Percentiles rank a stretch among this genome's conserved stretches.
Evolutionary conservation across 768 basidiomycete genomes (phyloP).

Genomic region (Termitomyces sp.): DNA sequence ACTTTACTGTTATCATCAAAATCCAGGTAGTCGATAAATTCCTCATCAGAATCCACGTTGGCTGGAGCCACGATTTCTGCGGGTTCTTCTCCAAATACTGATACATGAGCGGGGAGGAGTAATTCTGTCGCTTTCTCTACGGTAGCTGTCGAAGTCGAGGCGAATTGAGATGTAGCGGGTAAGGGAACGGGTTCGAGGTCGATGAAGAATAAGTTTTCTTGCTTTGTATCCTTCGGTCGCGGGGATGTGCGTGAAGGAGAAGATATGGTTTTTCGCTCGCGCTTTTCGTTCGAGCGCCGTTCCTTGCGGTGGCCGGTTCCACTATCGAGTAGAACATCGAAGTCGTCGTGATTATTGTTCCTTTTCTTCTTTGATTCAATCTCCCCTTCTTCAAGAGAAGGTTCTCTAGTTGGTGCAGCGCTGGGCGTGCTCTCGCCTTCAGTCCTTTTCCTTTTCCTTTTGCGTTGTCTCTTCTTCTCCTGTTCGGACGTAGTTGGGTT

Average conservation of each 20-base stretch:
- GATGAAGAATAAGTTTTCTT: constrained; percentile 41
- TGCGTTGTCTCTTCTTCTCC: constrained; percentile 17
- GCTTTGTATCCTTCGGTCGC: constrained; percentile 8
- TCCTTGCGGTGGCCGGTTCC: constrained; percentile 3
- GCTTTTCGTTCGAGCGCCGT: constrained; percentile 4
- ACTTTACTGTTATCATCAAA: constrained; percentile 60
- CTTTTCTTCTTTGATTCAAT: background rate
- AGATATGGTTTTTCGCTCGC: constrained; percentile 1
- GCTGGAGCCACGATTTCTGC: constrained; percentile 44
- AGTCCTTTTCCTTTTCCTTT: constrained; percentile 23
- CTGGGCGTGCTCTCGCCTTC: constrained; percentile 15
- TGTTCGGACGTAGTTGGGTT: background rate
- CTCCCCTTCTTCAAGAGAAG: constrained; percentile 18
- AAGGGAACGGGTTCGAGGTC: constrained; percentile 42
- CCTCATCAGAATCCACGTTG: constrained; percentile 44
- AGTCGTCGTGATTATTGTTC: background rate
- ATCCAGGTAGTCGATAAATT: constrained; percentile 77
- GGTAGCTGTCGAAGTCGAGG: constrained; percentile 5
- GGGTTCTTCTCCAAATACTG: constrained; percentile 45
- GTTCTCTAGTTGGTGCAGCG: constrained; percentile 17
- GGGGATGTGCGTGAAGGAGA: constrained; percentile 16
- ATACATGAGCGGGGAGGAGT: constrained; percentile 70
- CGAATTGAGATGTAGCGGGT: constrained; percentile 17
- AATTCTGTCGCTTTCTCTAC: constrained; percentile 27
- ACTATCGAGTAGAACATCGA: background rate